A percentile compares a stretch with the other conserved stretches of the same genome.
phyloP scores from a whole-genome alignment of 306 rosid genomes.

The Citrullus colocynthis region DNA sequence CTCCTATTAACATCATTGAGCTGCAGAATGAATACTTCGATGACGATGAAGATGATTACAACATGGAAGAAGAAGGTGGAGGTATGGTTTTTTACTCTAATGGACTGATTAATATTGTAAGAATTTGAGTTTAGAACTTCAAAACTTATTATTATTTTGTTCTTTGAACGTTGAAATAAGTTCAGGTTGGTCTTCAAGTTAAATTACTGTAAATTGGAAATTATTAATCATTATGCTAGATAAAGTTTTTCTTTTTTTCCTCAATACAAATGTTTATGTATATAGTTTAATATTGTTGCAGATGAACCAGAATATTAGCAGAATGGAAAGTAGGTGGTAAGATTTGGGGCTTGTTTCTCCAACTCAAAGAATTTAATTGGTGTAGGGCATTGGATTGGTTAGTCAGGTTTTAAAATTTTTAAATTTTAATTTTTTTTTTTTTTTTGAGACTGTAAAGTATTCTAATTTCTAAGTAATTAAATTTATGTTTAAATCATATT shows the following conservation, averaged over 20 bases:
- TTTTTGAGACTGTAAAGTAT: background rate
- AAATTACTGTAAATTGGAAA: background rate
- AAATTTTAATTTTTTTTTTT: background rate
- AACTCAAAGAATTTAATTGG: background rate
- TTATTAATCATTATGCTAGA: background rate
- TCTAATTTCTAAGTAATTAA: background rate
- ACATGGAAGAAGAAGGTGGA: slow-evolving; percentile 12
- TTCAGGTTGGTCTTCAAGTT: background rate
- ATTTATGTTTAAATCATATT: background rate
- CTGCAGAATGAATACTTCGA: slow-evolving; percentile 8
- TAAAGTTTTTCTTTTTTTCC: background rate
- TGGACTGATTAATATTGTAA: background rate
- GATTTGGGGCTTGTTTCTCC: background rate
- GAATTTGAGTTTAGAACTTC: background rate
- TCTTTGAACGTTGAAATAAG: too few species aligned
- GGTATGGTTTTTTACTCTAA: slow-evolving; percentile 1
- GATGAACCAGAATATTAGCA: slow-evolving; percentile 7
- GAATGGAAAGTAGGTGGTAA: background rate
- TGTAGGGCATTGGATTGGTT: background rate
- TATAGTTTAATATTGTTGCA: background rate
- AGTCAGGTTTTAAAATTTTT: too few species aligned
- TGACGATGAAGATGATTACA: slow-evolving; percentile 14
- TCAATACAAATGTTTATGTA: background rate
- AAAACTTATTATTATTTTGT: too few species aligned
- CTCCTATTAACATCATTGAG: background rate